phyloP scores from a whole-genome alignment of 83 land plant species.

The Larix sibirica region DNA sequence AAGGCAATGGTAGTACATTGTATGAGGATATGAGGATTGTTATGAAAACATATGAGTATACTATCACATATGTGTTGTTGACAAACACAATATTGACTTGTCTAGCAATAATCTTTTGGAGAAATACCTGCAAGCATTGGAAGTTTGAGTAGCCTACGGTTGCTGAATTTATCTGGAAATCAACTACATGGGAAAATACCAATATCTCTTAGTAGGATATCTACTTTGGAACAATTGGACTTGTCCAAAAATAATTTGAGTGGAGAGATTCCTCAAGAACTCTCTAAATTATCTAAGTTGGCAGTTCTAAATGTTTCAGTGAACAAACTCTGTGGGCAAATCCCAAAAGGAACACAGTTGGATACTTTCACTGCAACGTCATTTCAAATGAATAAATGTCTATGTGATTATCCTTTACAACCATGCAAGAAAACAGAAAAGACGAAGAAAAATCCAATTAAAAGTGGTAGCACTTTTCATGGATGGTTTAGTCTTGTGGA shows the following conservation, averaged over 20 bases:
- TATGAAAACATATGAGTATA: background rate
- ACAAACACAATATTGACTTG: conserved; percentile 11
- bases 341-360: too few species aligned
- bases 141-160: conserved; percentile 34
- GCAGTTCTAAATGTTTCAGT: too few species aligned
- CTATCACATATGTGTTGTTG: background rate
- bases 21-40: background rate
- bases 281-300: too few species aligned
- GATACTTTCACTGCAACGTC: too few species aligned
- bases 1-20: background rate
- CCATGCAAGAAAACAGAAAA: too few species aligned
- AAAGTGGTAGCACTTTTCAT: too few species aligned
- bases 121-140: conserved; percentile 60
- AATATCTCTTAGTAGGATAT: conserved; percentile 32
- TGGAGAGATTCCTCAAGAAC: too few species aligned
- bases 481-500: background rate
- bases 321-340: too few species aligned
- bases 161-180: conserved; percentile 62
- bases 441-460: too few species aligned
- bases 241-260: too few species aligned
- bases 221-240: conserved; percentile 17
- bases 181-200: conserved; percentile 48
- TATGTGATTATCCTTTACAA: too few species aligned
- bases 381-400: too few species aligned
- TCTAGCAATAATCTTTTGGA: conserved; percentile 45